Base-by-base conservation (phyloP, 108 stramenopile genomes). In the Bacterosira constricta region DNA sequence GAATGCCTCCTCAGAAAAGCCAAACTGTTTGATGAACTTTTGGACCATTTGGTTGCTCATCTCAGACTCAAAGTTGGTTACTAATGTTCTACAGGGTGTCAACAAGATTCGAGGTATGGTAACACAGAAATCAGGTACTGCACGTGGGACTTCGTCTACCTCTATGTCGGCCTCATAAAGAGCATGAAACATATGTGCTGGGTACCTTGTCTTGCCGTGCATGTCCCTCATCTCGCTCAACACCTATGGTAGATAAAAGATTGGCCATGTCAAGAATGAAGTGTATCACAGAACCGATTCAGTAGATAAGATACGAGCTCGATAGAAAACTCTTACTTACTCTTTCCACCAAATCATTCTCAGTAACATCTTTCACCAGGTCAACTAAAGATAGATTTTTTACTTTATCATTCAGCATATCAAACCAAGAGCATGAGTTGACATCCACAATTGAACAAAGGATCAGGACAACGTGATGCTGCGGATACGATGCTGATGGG, bases 11-110 rank as follows among this genome's bases (percentile, higher is more conserved):
- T 29, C 13, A 1, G 63, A 21, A 36, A 75, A 67, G 15, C 41
- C 36, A 8, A 38, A 12, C 17, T 26, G 25, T 1, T 75, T 27
- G 0, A 55, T 20, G 26, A 75, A 75, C 31, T 75, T 52, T 7
- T 53, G 63, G 18, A 75, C 51, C 4, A 64, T 15, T 17, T 53
- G 50, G 51, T 75, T 75, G 51, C 73, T 75, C 50, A 64, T 66
- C 18, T 75, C 73, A 30, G 41, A 34, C 31, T 64, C 53, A 37
- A 66, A 54, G 15, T 54, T 65, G 3, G 50, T 31, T 13, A 57
- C 47, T 37, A 5, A 6, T 1, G 56, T 51, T 2, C 38, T 51
- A 32, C 32, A 39, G 3, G 73, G 73, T 18, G 63, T 75, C 1
- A 75, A 37, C 13, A 64, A 20, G 27, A 75, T 5, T 34, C 64